These are phyloP conservation scores for Vigna unguiculata DNA, from an alignment of 306 rosid species.

Conservation along the genomic window DNA sequence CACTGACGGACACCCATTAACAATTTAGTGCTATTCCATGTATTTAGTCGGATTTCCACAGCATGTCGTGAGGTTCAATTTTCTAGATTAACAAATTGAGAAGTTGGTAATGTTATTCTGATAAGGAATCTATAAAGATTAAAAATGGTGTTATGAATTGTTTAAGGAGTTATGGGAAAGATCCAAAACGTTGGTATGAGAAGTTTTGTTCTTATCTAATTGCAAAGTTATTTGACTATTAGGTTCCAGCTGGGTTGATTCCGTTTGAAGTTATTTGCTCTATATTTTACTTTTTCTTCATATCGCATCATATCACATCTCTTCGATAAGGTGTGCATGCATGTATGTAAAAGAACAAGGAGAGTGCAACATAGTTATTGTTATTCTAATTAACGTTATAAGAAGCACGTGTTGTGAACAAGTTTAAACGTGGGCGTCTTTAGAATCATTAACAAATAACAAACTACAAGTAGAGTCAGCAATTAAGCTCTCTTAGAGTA, in stretches of 20 bases:
- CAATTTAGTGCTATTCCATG: no score
- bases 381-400: no score
- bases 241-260: constrained; percentile 46
- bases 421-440: no score
- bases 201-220: background rate
- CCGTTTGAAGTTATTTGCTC: background rate
- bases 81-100: background rate
- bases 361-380: no score
- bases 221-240: constrained; percentile 21
- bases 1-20: no score
- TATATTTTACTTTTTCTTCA: constrained; percentile 7
- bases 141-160: background rate
- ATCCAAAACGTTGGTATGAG: constrained; percentile 4
- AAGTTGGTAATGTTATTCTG: constrained; percentile 13
- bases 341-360: no score
- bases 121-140: constrained; percentile 38
- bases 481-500: no score
- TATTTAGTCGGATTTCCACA: constrained; percentile 31
- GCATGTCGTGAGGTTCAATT: background rate
- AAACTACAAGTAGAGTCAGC: no score
- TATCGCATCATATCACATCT: constrained; percentile 7
- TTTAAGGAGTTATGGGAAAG: background rate
- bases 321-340: no score
- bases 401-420: no score
- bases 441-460: no score